These are phyloP conservation scores for Tuber indicum DNA, from an alignment of 495 filamentous ascomycete species.

Conservation along the genomic window DNA sequence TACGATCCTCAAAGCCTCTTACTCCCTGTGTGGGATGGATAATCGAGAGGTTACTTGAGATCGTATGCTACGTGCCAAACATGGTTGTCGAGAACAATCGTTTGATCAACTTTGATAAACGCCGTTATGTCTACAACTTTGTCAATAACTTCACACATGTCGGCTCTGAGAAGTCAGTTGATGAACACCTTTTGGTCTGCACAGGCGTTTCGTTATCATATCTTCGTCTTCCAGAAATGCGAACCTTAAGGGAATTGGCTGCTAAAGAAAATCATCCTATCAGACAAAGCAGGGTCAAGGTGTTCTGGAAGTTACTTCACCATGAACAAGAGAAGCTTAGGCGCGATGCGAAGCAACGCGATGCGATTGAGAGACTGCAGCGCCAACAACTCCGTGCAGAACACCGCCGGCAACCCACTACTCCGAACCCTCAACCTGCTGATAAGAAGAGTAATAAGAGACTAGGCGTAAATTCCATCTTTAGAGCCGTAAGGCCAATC, in stretches of 20 bases:
- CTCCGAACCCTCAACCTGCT: slow-evolving; percentile 32
- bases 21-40: slow-evolving; percentile 43
- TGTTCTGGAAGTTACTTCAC: slow-evolving; percentile 40
- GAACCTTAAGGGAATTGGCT: slow-evolving; percentile 37
- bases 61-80: slow-evolving; percentile 43
- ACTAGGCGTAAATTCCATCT: slow-evolving; percentile 42
- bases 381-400: slow-evolving; percentile 35
- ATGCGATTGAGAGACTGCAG: slow-evolving; percentile 40
- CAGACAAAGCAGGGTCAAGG: slow-evolving; percentile 33
- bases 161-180: slow-evolving; percentile 18
- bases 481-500: slow-evolving; percentile 41
- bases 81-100: slow-evolving; percentile 44
- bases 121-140: slow-evolving; percentile 43
- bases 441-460: slow-evolving; percentile 41
- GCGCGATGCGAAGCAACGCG: slow-evolving; percentile 41
- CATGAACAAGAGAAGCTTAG: slow-evolving; percentile 43
- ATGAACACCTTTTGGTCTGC: slow-evolving; percentile 24
- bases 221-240: slow-evolving; percentile 29
- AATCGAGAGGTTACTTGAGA: slow-evolving; percentile 42
- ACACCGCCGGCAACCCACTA: slow-evolving; percentile 40
- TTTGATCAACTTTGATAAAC: slow-evolving; percentile 43
- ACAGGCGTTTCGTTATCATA: slow-evolving; percentile 21
- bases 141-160: slow-evolving; percentile 43
- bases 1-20: slow-evolving; percentile 31
- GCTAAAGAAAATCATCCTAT: slow-evolving; percentile 37